Evolutionary conservation across 768 basidiomycete species (phyloP), one percentile per base, ranked within the genome.

Genomic region (Leccinum broughii): DNA sequence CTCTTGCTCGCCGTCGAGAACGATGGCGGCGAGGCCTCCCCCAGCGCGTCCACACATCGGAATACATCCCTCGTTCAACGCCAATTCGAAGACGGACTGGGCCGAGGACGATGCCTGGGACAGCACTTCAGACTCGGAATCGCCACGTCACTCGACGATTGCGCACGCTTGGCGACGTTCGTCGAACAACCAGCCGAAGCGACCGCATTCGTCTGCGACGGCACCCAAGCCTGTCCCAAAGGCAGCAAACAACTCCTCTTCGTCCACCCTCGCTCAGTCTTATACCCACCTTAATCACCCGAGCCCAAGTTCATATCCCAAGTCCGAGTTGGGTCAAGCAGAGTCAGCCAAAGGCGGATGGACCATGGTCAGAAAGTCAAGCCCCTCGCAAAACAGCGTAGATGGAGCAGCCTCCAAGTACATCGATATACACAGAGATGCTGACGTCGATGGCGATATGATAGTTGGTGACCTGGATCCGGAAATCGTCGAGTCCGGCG

Each of bases 41-140:
- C 88, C 90, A 66, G 80, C 89, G 53, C 81, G 88, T 53, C 89
- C 89, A 50, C 89, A 90, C 76, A 83, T 88, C 62, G 88, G 82
- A 48, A 77, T 90, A 48, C 81, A 84, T 61, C 78, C 87, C 6
- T 72, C 66, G 34, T 71, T 70, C 75, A 76, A 66, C 73, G 79
- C 80, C 59, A 81, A 62, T 55, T 80, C 76, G 65, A 82, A 75
- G 59, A 73, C 75, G 54, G 89, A 91, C 56, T 89, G 89, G 88
- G 88, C 77, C n/a, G 90, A 92, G 71, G 91, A 93, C 69, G 91
- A 93, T 71, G 90, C 85, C 51, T 93, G 91, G 91, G 91, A 93
- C 76, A 89, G 87, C 66, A 80, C 83, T 55, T 92, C 90, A 17
- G 91, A 93, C 76, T 86, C 86, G 51, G 90, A 90, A 73, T 86